Evolutionary conservation across 192 early-diverging fungal species (phyloP).

Genomic region (Coemansia sp.): DNA sequence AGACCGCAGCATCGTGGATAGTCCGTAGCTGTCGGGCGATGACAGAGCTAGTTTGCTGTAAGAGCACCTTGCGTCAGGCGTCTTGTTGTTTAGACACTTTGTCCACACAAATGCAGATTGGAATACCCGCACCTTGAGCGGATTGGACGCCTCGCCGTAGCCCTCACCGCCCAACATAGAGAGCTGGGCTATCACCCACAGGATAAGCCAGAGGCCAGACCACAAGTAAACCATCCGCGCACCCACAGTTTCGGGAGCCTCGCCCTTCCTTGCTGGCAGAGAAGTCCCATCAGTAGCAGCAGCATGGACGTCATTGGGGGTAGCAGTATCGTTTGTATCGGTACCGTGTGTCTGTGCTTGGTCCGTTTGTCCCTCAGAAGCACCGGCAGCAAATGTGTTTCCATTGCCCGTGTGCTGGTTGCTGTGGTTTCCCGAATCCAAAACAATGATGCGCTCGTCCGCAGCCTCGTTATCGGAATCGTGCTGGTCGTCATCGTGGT

Average conservation of each 20-base stretch:
- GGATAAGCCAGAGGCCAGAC: constrained; percentile 20
- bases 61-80: not conserved
- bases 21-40: constrained; percentile 40
- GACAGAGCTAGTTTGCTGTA: constrained; percentile 23
- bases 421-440: no score
- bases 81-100: constrained; percentile 6
- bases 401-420: no score
- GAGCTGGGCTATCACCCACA: constrained; percentile 29
- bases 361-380: no score
- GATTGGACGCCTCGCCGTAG: constrained; percentile 12
- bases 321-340: no score
- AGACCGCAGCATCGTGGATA: constrained; percentile 16
- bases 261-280: constrained; percentile 6
- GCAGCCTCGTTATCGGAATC: constrained; percentile 1
- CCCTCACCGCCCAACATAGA: constrained; percentile 25
- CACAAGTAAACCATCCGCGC: constrained; percentile 28
- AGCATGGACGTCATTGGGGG: no score
- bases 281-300: no score
- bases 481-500: constrained; percentile 1
- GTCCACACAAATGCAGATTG: constrained; percentile 26
- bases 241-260: constrained; percentile 35
- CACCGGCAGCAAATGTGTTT: no score
- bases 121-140: constrained; percentile 32
- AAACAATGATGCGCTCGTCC: constrained; percentile 17
- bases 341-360: no score